Conservation (phyloP, 2,329 filamentous ascomycete genomes). For the Aureobasidium sp. region DNA sequence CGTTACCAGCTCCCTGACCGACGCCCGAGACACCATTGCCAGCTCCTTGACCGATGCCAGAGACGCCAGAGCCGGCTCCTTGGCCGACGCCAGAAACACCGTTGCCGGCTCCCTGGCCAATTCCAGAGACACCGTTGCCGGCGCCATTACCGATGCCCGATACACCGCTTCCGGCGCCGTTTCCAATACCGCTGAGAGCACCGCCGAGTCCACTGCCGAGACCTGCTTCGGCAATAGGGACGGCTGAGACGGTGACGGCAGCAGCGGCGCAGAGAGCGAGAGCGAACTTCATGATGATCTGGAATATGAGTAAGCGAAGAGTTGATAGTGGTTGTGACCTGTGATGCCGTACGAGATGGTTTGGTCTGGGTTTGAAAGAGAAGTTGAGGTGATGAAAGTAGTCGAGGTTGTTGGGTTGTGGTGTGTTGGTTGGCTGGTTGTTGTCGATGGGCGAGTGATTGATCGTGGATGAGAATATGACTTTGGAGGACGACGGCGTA, state of each 20-base stretch:
- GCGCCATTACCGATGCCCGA: background rate
- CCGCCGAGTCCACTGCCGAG: background rate
- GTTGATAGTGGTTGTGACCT: background rate
- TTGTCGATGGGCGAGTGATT: background rate
- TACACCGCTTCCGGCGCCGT: background rate
- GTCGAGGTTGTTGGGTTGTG: background rate
- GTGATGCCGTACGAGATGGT: background rate
- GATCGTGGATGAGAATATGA: background rate
- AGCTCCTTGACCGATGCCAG: background rate
- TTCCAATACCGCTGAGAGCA: background rate
- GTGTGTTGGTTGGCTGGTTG: background rate
- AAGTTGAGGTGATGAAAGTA: background rate
- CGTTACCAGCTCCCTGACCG: background rate
- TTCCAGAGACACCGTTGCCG: background rate
- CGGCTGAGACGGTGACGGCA: background rate
- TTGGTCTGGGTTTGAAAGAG: background rate
- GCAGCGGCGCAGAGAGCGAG: slow-evolving; percentile 2
- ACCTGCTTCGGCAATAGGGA: slow-evolving; percentile 1
- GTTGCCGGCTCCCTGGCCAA: background rate
- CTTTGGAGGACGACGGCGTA: background rate
- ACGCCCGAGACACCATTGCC: background rate
- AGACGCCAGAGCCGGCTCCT: background rate
- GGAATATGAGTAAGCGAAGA: background rate
- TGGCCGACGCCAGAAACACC: background rate
- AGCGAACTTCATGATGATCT: slow-evolving; percentile 3